Base-by-base conservation (phyloP, 1,284 basidiomycete genomes). In the Phaffia rhodozyma region DNA sequence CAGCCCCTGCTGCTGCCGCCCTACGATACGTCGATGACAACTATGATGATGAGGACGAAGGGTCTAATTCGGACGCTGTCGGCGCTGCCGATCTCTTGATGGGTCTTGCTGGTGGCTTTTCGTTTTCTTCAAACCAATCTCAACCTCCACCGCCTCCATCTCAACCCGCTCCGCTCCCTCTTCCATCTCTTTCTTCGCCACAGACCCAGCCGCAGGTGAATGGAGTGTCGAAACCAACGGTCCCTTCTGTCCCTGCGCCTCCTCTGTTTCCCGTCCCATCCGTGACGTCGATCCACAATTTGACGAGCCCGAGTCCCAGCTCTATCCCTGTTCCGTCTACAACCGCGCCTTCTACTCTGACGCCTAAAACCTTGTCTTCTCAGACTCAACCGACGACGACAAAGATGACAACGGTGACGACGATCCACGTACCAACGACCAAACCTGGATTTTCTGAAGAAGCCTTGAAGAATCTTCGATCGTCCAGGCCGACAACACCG, bases 31-130 rank as follows among this genome's bases (percentile, higher is more conserved):
- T 57, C n/a, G 64, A 66, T 50, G 64, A 66, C 49, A 62, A 66
- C 56, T 66, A 66, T 53, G 64, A 66, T 38, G 60, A 62, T 48
- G 64, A 66, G 51, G 64, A 66, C 50, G 63, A 60, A 25, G 38
- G 38, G 2, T 58, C 54, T 9, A 38, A 50, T 20, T 61, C 59
- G 4, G 64, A 66, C 30, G 59, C 64, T 23, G 64, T 60, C 23
- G 64, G 64, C 9, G 64, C 64, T 20, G 64, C 64, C 5, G 60
- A 66, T 38, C 60, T 62, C 21, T 52, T 66, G 9, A 66, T 66
- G 64, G 64, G 64, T 23, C 64, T 66, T 50, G 64, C 64, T 13
- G 64, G 64, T 11, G 64, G 64, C 18, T 66, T 66, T 30, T 61
- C 63, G n/a, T 65, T 65, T 53, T 25, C 23, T 57, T 57, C 13